Percentiles rank a stretch among this genome's conserved stretches.
phyloP scores from a whole-genome alignment of 371 early-diverging fungal genomes.

The Circinella minor region DNA sequence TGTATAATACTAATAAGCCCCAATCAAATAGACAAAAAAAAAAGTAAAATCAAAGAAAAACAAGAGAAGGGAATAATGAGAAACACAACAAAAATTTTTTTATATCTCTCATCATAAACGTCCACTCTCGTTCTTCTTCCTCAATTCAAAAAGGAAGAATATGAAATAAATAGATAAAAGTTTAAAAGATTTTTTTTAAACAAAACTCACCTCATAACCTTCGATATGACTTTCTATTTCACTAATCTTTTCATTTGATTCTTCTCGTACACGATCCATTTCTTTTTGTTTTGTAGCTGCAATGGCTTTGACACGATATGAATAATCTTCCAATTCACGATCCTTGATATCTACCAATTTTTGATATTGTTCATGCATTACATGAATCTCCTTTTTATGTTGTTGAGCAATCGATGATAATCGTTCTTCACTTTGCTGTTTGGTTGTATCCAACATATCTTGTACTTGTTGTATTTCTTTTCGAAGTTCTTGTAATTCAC shows the following conservation, averaged over 20 bases:
- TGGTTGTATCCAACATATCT: background rate
- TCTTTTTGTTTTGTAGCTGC: slow-evolving; percentile 42
- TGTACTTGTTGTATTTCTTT: slow-evolving; percentile 14
- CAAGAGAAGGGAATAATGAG: slow-evolving; percentile 15
- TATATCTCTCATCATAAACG: background rate
- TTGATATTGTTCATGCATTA: slow-evolving; percentile 46
- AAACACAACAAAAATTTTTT: background rate
- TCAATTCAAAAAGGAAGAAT: background rate
- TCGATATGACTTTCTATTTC: slow-evolving; percentile 33
- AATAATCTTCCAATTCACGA: slow-evolving; percentile 44
- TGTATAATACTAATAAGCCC: slow-evolving; percentile 28
- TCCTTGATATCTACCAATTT: slow-evolving; percentile 36
- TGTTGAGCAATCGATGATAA: slow-evolving; percentile 34
- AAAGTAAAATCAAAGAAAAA: background rate
- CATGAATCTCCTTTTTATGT: slow-evolving; percentile 37
- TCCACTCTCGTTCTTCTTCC: background rate
- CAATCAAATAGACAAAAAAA: slow-evolving; percentile 11
- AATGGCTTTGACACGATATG: slow-evolving; percentile 44
- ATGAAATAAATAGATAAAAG: background rate
- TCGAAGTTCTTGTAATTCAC: slow-evolving; percentile 24
- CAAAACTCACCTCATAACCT: slow-evolving; percentile 41
- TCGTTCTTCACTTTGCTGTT: slow-evolving; percentile 9
- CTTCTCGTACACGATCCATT: slow-evolving; percentile 26
- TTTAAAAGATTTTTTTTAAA: slow-evolving; percentile 11
- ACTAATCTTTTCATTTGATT: slow-evolving; percentile 26